Evolutionary conservation across 176 grass and related monocot species (phyloP).

Genomic region (Carex scoparia): DNA sequence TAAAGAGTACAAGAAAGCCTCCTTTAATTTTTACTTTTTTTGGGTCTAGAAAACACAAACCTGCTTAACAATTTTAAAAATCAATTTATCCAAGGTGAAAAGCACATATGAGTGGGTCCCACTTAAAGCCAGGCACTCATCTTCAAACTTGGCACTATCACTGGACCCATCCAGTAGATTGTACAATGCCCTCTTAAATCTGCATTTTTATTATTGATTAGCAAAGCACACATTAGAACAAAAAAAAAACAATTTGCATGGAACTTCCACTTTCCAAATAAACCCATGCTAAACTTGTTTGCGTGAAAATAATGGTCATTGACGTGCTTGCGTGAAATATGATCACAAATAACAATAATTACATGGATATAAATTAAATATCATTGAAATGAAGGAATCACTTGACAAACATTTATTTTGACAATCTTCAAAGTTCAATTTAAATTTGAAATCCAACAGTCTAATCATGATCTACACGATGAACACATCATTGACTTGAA

Average conservation of each 20-base stretch:
- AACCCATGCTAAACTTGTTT: constrained; percentile 21
- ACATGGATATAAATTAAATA: not conserved
- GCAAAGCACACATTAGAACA: not conserved
- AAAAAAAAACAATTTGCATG: not conserved
- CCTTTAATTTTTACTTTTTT: not conserved
- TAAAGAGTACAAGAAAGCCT: not conserved
- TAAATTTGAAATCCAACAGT: too few species aligned
- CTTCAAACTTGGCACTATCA: constrained; percentile 69
- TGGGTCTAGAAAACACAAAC: constrained; percentile 19
- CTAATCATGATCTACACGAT: too few species aligned
- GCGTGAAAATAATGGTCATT: too few species aligned
- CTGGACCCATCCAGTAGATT: constrained; percentile 57
- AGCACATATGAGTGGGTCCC: constrained; percentile 60
- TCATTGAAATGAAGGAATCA: too few species aligned
- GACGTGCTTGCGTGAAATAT: not conserved
- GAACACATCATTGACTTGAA: not conserved
- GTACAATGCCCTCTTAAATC: constrained; percentile 54
- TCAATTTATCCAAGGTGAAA: constrained; percentile 70
- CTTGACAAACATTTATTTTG: too few species aligned
- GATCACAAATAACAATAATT: not conserved
- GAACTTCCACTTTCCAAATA: constrained; percentile 3
- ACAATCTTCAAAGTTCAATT: too few species aligned
- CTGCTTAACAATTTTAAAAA: constrained; percentile 70
- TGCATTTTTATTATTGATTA: constrained; percentile 25
- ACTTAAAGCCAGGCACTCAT: constrained; percentile 48